A percentile compares a stretch with the other conserved stretches of the same genome.
Conservation (phyloP, 202 grass and related monocot genomes). For the Hordeum pubiflorum region DNA sequence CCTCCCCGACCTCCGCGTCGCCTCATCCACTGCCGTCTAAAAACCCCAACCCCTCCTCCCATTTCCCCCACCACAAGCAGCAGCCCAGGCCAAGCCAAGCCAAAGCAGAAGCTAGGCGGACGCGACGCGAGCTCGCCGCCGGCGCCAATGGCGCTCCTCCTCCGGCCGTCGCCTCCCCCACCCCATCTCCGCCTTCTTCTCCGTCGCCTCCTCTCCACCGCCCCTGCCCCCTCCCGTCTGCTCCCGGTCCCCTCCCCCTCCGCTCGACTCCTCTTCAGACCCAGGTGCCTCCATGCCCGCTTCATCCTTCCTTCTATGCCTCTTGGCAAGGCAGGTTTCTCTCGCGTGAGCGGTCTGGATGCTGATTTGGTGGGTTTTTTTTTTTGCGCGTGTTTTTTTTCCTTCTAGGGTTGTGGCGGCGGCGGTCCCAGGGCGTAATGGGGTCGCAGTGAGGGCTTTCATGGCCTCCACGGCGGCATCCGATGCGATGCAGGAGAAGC, state of each 20-base stretch:
- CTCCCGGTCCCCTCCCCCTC: constrained; percentile 20
- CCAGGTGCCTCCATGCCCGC: constrained; percentile 37
- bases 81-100: not conserved
- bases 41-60: constrained; percentile 14
- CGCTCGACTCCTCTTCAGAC: constrained; percentile 24
- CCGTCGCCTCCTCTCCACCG: constrained; percentile 47
- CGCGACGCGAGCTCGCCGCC: constrained; percentile 9
- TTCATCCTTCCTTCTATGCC: not conserved
- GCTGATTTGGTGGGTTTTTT: constrained; percentile 3
- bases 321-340: not conserved
- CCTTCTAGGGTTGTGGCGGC: constrained; percentile 39
- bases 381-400: not conserved
- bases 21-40: constrained; percentile 37
- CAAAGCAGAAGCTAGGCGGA: not conserved
- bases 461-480: constrained; percentile 55
- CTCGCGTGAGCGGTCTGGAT: not conserved
- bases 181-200: constrained; percentile 49
- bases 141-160: constrained; percentile 58
- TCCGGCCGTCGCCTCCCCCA: constrained; percentile 31
- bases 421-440: constrained; percentile 20
- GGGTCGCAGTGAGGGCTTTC: constrained; percentile 52
- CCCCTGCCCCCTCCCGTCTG: constrained; percentile 22
- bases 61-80: not conserved
- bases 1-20: constrained; percentile 16
- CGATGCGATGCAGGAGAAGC: constrained; percentile 65